These are phyloP conservation scores for Globisporangium okanoganense DNA, from an alignment of 352 stramenopile genomes.

Conservation along the genomic window DNA sequence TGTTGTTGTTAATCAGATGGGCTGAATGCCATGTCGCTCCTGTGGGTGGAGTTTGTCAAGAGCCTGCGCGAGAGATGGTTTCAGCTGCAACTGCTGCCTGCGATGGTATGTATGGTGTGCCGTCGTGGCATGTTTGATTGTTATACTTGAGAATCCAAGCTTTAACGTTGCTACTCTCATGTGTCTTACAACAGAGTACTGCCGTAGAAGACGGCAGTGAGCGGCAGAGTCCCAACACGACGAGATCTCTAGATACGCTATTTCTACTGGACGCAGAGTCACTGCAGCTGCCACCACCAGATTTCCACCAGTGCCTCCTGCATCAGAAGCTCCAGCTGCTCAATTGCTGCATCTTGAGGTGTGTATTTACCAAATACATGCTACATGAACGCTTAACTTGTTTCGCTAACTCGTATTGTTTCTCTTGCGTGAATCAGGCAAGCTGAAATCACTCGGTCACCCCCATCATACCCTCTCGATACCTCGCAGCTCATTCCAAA, in stretches of 20 bases:
- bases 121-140: neutral
- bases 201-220: constrained; percentile 18
- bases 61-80: constrained; percentile 64
- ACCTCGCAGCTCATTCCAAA: neutral
- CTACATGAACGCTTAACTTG: too few relatives aligned
- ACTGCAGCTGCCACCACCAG: constrained; percentile 45
- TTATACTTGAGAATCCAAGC: neutral
- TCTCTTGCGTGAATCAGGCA: constrained; percentile 16
- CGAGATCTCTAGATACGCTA: constrained; percentile 38
- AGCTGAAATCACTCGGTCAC: constrained; percentile 19
- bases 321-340: constrained; percentile 81
- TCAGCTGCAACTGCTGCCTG: constrained; percentile 58
- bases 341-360: constrained; percentile 76
- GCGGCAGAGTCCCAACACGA: constrained; percentile 24
- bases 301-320: constrained; percentile 72
- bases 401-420: neutral
- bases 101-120: constrained; percentile 40
- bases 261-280: constrained; percentile 52
- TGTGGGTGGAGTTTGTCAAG: constrained; percentile 87
- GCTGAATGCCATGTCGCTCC: constrained; percentile 66
- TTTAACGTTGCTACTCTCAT: neutral
- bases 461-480: neutral
- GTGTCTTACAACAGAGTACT: constrained; percentile 25
- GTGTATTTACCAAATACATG: neutral
- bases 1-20: constrained; percentile 40